phyloP scores from a whole-genome alignment of 768 basidiomycete genomes.

The Dioszegia aurantiaca region DNA sequence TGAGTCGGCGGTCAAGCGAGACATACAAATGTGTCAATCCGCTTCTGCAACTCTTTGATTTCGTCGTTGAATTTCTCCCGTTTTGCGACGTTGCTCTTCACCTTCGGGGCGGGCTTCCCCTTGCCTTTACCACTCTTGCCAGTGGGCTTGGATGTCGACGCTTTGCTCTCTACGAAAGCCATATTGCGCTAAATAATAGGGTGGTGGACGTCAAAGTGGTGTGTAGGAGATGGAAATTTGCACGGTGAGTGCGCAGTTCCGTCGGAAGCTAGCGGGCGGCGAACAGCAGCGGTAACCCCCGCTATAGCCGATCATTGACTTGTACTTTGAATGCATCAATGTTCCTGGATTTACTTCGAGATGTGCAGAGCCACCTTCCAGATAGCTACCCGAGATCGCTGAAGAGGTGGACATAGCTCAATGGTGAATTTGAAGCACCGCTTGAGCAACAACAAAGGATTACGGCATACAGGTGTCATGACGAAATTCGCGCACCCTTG shows the following conservation, averaged over 20 bases:
- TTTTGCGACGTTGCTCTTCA: conserved; percentile 44
- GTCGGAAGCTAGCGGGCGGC: too few species aligned
- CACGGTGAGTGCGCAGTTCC: background rate
- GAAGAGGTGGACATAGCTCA: too few species aligned
- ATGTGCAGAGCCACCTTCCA: too few species aligned
- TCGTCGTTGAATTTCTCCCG: conserved; percentile 45
- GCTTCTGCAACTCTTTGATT: conserved; percentile 47
- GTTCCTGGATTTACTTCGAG: too few species aligned
- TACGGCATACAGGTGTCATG: too few species aligned
- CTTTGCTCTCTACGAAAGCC: conserved; percentile 17
- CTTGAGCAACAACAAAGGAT: too few species aligned
- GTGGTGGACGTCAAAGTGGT: background rate
- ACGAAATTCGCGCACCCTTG: too few species aligned
- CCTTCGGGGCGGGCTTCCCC: conserved; percentile 7
- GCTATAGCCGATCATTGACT: too few species aligned
- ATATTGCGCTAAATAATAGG: background rate
- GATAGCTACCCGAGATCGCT: too few species aligned
- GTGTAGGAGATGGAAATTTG: conserved; percentile 3
- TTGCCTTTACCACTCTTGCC: background rate
- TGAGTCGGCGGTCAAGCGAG: background rate
- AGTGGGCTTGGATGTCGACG: conserved; percentile 14
- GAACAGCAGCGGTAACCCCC: too few species aligned
- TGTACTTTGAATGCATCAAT: too few species aligned
- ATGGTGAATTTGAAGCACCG: too few species aligned
- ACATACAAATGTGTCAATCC: conserved; percentile 52